Conservation (phyloP, 345 rosid genomes). For the Syzygium grande region DNA sequence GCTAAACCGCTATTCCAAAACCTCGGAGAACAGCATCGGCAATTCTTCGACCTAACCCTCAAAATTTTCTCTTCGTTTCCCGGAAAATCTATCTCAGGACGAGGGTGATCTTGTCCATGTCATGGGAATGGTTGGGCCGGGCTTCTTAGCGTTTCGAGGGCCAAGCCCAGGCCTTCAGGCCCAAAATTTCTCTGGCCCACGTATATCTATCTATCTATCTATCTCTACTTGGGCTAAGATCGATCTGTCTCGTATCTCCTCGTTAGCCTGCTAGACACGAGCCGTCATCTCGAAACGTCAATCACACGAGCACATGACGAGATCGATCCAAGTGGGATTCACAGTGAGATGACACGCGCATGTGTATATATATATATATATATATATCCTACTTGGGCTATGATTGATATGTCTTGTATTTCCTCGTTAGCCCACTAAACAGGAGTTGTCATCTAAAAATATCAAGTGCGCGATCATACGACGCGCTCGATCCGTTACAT, state of each 20-base stretch:
- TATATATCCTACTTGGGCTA: neutral
- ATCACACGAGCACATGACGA: too few species aligned
- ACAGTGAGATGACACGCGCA: too few species aligned
- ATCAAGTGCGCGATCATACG: too few species aligned
- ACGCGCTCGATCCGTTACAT: too few species aligned
- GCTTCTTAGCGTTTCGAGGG: neutral
- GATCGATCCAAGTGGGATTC: too few species aligned
- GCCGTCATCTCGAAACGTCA: too few species aligned
- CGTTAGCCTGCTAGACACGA: too few species aligned
- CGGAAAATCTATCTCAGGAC: neutral
- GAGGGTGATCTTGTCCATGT: accelerated
- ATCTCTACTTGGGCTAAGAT: neutral
- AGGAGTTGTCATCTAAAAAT: too few species aligned
- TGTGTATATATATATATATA: too few species aligned
- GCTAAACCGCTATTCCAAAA: neutral
- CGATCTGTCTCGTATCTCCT: neutral
- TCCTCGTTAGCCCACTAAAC: too few species aligned
- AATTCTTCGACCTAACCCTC: neutral
- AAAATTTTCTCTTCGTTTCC: neutral
- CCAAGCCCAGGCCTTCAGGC: neutral
- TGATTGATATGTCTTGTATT: neutral
- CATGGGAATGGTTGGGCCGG: neutral
- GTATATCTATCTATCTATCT: too few species aligned
- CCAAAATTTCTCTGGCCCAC: neutral
- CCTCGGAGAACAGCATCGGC: neutral